A percentile compares a stretch with the other conserved stretches of the same genome.
phyloP scores from a whole-genome alignment of 441 rosid species.

The Erysimum pusillum region DNA sequence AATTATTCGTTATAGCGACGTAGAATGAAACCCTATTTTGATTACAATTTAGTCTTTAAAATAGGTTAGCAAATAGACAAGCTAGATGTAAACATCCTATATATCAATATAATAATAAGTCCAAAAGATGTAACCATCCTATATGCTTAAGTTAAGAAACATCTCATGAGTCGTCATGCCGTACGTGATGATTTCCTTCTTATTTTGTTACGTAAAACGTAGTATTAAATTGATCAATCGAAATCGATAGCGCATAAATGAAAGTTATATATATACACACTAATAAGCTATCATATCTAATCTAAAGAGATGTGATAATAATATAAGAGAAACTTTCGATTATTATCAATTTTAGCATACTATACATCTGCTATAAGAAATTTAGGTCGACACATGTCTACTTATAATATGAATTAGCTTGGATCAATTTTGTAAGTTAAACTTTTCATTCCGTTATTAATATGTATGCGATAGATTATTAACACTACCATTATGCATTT shows the following conservation, averaged over 20 bases:
- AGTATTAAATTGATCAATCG: background rate
- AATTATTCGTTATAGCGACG: background rate
- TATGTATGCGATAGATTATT: background rate
- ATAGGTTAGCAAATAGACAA: slow-evolving; percentile 9
- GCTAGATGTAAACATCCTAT: slow-evolving; percentile 7
- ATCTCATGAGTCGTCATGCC: slow-evolving; percentile 19
- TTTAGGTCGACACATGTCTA: background rate
- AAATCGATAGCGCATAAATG: background rate
- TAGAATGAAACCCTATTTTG: background rate
- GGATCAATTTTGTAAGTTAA: background rate
- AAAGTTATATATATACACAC: background rate
- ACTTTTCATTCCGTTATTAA: background rate
- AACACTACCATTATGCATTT: background rate
- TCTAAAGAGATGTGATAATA: background rate
- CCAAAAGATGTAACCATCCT: slow-evolving; percentile 16
- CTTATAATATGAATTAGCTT: background rate
- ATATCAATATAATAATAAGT: slow-evolving; percentile 10
- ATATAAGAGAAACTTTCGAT: background rate
- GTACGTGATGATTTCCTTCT: slow-evolving; percentile 2
- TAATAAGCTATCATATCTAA: slow-evolving; percentile 7
- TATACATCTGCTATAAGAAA: background rate
- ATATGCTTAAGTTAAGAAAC: slow-evolving; percentile 10
- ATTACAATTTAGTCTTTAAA: background rate
- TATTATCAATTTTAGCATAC: background rate
- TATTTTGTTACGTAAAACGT: slow-evolving; percentile 3